Base-by-base conservation (phyloP, 176 grass and related monocot genomes). In the Chloris gayana region DNA sequence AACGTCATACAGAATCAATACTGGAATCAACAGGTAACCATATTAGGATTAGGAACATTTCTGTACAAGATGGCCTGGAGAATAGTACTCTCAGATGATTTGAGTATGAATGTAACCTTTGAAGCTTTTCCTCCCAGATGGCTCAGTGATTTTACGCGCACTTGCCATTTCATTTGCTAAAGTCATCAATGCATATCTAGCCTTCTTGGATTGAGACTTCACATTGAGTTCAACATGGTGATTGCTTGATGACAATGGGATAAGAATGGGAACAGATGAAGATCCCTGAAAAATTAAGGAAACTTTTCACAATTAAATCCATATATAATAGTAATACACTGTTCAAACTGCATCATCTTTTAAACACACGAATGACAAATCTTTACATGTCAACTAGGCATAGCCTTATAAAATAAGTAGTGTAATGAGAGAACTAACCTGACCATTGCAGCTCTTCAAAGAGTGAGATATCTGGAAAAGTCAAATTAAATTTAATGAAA, bases 181-280 rank as follows among this genome's bases (percentile, higher is more conserved):
- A 86, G 75, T 86, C 83, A 83, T 90, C 84, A 93, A 86, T 73
- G 83, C 85, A 73, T 84, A 87, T 83, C 88, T 80, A 73, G 85
- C 83, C 59, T 88, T 83, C 70, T 93, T 93, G 44, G 61, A 77
- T 77, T 90, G 85, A 59, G 66, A 78, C 70, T 73, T 88, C 78
- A 93, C 54, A 71, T 93, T 80, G 38, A 93, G 85, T 73, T 88
- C 91, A 14, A 88, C 74, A 69, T 93, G 91, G 75, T 90, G 72
- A 83, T 77, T 33, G 73, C 91, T 88, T 77, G 82, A 90, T 68
- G 91, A 85, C 34, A 93, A 83, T 22, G 91, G 79, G 34, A 90
- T 75, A 80, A 86, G 60, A 83, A 93, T 80, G 49, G 86, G 79
- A 38, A 67, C 47, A 83, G 82, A 82, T 59, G 50, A 26, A 31